A percentile compares a stretch with the other conserved stretches of the same genome.
phyloP scores from a whole-genome alignment of 2,329 filamentous ascomycete species.

The Epichloe sp. region DNA sequence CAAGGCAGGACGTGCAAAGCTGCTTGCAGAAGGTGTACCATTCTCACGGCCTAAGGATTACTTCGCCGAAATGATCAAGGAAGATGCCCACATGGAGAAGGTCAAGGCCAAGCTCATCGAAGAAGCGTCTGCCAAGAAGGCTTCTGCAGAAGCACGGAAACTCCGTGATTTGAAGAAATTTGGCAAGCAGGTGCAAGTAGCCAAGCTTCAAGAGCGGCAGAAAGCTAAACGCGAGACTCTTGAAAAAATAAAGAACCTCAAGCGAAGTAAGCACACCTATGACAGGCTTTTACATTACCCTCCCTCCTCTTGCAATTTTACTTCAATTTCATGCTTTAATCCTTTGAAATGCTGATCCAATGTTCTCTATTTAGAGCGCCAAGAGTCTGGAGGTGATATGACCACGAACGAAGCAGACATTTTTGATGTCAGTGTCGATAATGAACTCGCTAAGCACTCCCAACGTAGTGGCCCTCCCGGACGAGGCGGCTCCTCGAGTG shows the following conservation, averaged over 20 bases:
- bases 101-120: constrained; percentile 89
- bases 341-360: not conserved
- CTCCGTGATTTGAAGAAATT: constrained; percentile 97
- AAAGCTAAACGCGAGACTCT: constrained; percentile 87
- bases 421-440: constrained; percentile 81
- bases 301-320: not conserved
- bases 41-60: constrained; percentile 89
- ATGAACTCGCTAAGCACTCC: constrained; percentile 36
- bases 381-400: constrained; percentile 49
- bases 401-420: constrained; percentile 70
- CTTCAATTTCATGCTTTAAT: too few species aligned
- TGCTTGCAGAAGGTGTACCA: constrained; percentile 70
- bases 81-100: constrained; percentile 95
- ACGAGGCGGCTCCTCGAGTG: constrained; percentile 9
- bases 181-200: constrained; percentile 94
- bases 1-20: constrained; percentile 53
- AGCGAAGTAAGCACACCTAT: constrained; percentile 61
- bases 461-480: constrained; percentile 26
- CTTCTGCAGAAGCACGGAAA: constrained; percentile 77
- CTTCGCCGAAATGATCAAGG: constrained; percentile 99
- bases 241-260: constrained; percentile 88
- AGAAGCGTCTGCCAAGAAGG: constrained; percentile 85
- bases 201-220: constrained; percentile 85
- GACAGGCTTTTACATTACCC: not conserved
- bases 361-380: constrained; percentile 54